A percentile compares a stretch with the other conserved stretches of the same genome.
phyloP scores from a whole-genome alignment of 306 rosid genomes.

The Luffa aegyptiaca region DNA sequence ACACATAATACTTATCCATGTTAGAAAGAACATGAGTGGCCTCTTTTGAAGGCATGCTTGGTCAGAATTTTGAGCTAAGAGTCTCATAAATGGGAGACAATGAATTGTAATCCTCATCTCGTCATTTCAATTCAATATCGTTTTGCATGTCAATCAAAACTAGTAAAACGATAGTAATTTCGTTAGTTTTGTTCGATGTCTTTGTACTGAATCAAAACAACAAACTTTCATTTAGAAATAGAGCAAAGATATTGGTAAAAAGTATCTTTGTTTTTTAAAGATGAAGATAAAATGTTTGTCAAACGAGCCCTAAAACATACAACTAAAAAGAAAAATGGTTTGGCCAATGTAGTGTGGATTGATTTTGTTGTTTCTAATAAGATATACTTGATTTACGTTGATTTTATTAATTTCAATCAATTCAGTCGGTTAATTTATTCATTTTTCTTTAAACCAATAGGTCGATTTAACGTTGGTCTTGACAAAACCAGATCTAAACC shows the following conservation, averaged over 20 bases:
- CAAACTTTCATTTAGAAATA: background rate
- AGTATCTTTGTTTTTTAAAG: too few relatives aligned
- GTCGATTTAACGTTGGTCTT: background rate
- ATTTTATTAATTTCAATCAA: too few relatives aligned
- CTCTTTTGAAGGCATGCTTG: background rate
- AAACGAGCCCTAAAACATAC: background rate
- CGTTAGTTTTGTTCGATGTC: background rate
- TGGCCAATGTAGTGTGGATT: background rate
- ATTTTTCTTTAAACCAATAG: background rate
- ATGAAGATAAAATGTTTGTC: too few relatives aligned
- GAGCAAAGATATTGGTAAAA: background rate
- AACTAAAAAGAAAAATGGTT: background rate
- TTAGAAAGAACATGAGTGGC: background rate
- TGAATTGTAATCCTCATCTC: background rate
- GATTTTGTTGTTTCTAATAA: background rate
- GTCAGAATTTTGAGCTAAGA: background rate
- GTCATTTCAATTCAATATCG: background rate
- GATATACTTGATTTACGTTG: too few relatives aligned
- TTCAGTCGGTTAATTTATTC: background rate
- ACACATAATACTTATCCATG: constrained; percentile 1
- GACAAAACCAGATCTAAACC: too few relatives aligned
- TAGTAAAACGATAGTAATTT: background rate
- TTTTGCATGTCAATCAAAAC: background rate
- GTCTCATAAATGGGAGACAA: background rate
- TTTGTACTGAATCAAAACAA: background rate